Evolutionary conservation across 2,329 filamentous ascomycete species (phyloP).

Genomic region (Bipolaris zeicola): DNA sequence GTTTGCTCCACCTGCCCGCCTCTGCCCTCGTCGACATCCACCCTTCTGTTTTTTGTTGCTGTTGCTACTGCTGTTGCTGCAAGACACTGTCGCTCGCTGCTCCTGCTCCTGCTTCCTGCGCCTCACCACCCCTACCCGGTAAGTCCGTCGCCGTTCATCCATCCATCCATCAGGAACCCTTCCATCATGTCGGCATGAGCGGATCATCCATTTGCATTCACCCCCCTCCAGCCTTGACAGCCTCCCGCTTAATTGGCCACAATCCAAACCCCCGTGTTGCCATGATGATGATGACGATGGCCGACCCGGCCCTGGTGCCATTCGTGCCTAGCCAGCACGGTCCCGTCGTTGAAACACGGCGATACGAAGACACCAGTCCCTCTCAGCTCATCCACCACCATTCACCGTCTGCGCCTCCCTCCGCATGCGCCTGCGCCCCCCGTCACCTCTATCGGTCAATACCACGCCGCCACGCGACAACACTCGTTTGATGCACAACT

Average conservation of each 20-base stretch:
- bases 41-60: not conserved
- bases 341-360: constrained; percentile 17
- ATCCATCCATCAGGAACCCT: not conserved
- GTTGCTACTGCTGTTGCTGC: not conserved
- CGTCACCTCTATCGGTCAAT: constrained; percentile 5
- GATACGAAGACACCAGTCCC: constrained; percentile 10
- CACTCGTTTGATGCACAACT: not conserved
- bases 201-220: no score
- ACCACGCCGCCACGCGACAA: constrained; percentile 5
- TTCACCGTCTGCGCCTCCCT: not conserved
- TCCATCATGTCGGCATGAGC: not conserved
- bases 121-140: constrained; percentile 21
- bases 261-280: not conserved
- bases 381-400: constrained; percentile 12
- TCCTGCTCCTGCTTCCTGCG: constrained; percentile 4
- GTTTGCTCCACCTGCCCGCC: constrained; percentile 5
- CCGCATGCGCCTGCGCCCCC: constrained; percentile 2
- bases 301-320: not conserved
- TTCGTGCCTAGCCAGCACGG: constrained; percentile 5
- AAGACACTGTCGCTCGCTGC: constrained; percentile 15
- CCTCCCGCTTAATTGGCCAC: not conserved
- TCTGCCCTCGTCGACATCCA: constrained; percentile 2
- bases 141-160: constrained; percentile 11
- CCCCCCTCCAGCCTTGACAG: no score
- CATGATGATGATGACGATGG: not conserved